Base-by-base conservation (phyloP, 345 rosid species). In the Gossypium sturtianum region DNA sequence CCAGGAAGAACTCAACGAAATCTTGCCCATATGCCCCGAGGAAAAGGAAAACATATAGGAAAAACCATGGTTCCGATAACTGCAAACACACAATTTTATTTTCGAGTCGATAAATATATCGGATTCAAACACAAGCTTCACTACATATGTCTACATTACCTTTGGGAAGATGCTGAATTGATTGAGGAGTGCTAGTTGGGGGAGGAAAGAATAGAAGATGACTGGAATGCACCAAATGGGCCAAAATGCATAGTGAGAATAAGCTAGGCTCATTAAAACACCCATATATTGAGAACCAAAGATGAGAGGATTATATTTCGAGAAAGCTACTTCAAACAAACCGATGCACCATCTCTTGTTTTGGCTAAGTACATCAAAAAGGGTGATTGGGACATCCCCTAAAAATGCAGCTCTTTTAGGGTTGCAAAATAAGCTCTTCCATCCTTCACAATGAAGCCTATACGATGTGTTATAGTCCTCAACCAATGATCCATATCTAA, bases 391-490 rank as follows among this genome's bases (percentile, higher is more conserved):
- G 0, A 78, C 80, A 38, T 87, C 88, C 25, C 91, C 98, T 0
- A 79, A 51, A 76, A 91, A 93, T n/a, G 95, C 92, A 0, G 85
- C 70, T 72, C 88, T 86, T 1, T 79, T 66, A 0, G 97, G 97
- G 52, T 78, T 61, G 76, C 92, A 89, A 53, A 87, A 89, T 3
- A 80, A 15, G 5, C 92, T 73, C 64, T 62, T 87, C 98, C 97
- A 93, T 4, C 97, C 95, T 69, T 88, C 88, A 76, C 97, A 83
- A 0, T 88, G 87, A 44, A 93, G 75, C 9, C 20, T 66, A 56
- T 79, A 88, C 0, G 95, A 91, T 3, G 98, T 90, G 76, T 74
- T 84, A 47, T 49, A 83, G 77, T 91, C 97, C 79, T 93, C 98
- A 8, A 86, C 90, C 58, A 93, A 54, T 0, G 97, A 84, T 0